Conservation (phyloP, 495 filamentous ascomycete genomes). For the Elasticomyces elasticus region DNA sequence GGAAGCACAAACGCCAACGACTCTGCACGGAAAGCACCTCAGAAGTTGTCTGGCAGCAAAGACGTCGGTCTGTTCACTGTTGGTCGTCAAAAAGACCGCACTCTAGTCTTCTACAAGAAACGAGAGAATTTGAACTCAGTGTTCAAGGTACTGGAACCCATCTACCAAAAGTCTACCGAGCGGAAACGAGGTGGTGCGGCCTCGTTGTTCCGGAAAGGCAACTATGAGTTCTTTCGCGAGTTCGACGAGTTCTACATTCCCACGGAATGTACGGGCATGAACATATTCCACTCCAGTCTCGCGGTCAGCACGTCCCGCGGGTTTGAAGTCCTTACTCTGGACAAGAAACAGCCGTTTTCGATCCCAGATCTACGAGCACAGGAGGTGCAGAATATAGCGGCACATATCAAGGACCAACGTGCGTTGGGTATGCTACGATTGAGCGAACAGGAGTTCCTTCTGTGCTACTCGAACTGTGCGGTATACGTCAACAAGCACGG, state of each 20-base stretch:
- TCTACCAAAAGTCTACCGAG: constrained; percentile 77
- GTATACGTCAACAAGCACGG: constrained; percentile 98
- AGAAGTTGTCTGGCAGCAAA: constrained; percentile 75
- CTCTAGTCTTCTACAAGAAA: constrained; percentile 92
- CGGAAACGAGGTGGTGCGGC: constrained; percentile 52
- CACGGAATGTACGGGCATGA: constrained; percentile 87
- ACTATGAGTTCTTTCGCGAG: constrained; percentile 92
- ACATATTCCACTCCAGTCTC: constrained; percentile 87
- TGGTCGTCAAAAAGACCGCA: constrained; percentile 91
- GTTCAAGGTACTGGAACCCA: constrained; percentile 88
- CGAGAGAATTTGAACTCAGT: constrained; percentile 81
- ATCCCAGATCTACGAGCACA: constrained; percentile 75
- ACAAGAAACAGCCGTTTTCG: constrained; percentile 87
- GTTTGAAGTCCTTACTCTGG: constrained; percentile 92
- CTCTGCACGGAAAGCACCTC: constrained; percentile 63
- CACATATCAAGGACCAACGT: constrained; percentile 65
- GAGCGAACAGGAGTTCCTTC: constrained; percentile 81
- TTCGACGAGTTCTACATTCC: constrained; percentile 99
- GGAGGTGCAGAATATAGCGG: constrained; percentile 67
- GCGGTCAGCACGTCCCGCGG: constrained; percentile 82
- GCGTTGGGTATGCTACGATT: constrained; percentile 96
- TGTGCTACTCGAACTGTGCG: constrained; percentile 89
- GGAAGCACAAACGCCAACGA: constrained; percentile 50
- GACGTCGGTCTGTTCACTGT: constrained; percentile 95
- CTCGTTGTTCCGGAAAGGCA: constrained; percentile 47